Base-by-base conservation (phyloP, 2,329 filamentous ascomycete species). In the Pseudogymnoascus sp. region DNA sequence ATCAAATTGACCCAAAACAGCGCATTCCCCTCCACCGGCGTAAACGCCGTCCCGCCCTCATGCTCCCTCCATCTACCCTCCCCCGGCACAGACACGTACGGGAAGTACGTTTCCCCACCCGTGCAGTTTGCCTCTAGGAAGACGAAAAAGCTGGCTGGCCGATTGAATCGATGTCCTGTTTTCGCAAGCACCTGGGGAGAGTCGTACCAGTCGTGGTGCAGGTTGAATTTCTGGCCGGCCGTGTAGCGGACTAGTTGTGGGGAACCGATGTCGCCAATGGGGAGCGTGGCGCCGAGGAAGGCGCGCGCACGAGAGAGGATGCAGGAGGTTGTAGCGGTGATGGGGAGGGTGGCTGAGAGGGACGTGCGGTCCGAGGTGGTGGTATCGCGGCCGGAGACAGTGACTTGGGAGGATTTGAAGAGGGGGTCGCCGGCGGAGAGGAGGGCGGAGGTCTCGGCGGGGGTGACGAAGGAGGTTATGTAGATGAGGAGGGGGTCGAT, bases 1-100 rank as follows among this genome's bases (percentile, higher is more conserved):
- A 77, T 75, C 21, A 80, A 67, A 65, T 80, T 80, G 17, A 78
- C 72, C 78, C 78, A 79, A 64, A 79, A 80, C 40, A 80, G 64
- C 4, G 76, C 77, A 62, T 79, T 79, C 0, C 77, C 77, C 4
- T 69, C 72, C 5, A 79, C 70, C 0, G 78, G 77, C 38, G 70
- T 67, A 65, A 80, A 78, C 2, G 76, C 75, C 44, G 79, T 64
- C 1, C 77, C 77, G 0, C 76, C 75, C 61, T 76, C 73, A 42
- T 78, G 76, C 60, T 68, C 66, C 61, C 74, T 73, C 76, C 76
- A 78, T 4, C 50, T 56, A 10, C 11, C 50, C 29, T 15, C 50
- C 4, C 50, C 50, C 2, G 50, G 50, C 10, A 56, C n/a, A 33
- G 50, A 64, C 4, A 37, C 40, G 19, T 61, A 19, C 4, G 64